Conservation (phyloP, 2,329 filamentous ascomycete species). For the Phoma sp. region DNA sequence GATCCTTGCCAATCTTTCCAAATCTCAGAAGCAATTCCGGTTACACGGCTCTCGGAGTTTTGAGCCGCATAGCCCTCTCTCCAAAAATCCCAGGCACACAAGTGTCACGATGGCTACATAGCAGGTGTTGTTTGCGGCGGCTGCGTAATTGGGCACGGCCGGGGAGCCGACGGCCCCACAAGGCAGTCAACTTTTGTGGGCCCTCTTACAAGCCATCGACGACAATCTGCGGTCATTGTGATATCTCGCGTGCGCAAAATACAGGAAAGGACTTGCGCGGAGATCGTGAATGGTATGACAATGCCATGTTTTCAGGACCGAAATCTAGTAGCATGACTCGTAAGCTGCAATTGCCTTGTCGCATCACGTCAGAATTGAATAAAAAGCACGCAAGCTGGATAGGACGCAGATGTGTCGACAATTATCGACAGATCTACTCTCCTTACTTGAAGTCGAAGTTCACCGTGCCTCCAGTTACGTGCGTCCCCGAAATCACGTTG, state of each 20-base stretch:
- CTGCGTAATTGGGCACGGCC: background rate
- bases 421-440: background rate
- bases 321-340: background rate
- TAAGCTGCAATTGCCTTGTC: no score
- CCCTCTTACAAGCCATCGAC: slow-evolving; percentile 5
- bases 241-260: background rate
- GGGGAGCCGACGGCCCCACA: background rate
- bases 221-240: slow-evolving; percentile 9
- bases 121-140: background rate
- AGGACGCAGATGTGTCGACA: no score
- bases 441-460: no score
- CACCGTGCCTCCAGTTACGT: no score
- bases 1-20: background rate
- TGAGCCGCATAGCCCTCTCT: background rate
- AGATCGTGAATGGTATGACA: background rate
- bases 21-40: background rate
- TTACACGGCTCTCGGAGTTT: background rate
- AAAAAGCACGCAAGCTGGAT: no score
- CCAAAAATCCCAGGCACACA: background rate
- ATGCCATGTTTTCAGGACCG: background rate
- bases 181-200: background rate
- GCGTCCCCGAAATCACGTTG: no score
- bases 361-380: no score
- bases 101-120: background rate
- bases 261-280: background rate